Conservation (phyloP, 306 rosid genomes). For the Quercus berberidifolia region DNA sequence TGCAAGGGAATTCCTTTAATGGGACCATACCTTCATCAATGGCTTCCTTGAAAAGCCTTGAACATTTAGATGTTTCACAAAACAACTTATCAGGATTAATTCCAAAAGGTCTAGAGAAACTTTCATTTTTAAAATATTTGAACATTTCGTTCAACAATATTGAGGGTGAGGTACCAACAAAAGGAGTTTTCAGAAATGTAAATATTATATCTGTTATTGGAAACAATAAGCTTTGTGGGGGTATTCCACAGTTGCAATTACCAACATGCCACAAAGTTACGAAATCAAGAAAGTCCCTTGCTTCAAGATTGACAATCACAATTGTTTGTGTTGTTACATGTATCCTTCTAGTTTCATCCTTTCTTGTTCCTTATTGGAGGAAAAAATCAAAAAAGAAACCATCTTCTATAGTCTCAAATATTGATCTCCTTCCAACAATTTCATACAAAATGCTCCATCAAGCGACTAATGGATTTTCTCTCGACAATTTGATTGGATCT, state of each 20-base stretch:
- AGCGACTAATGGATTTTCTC: slow-evolving; percentile 19
- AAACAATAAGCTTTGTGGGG: slow-evolving; percentile 20
- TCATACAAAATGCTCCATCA: slow-evolving; percentile 20
- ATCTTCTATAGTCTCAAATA: neutral
- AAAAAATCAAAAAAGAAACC: neutral
- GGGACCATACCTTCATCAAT: slow-evolving; percentile 34
- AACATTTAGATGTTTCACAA: slow-evolving; percentile 5
- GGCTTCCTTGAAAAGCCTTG: slow-evolving; percentile 26
- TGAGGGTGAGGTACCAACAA: slow-evolving; percentile 35
- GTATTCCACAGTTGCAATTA: neutral
- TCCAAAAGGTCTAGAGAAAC: slow-evolving; percentile 17
- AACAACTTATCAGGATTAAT: slow-evolving; percentile 30
- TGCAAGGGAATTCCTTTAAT: slow-evolving; percentile 18
- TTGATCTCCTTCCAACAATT: neutral
- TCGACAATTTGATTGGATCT: neutral
- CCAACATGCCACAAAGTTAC: neutral
- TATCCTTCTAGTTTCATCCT: neutral
- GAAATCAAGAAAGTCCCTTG: neutral
- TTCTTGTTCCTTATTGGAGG: neutral
- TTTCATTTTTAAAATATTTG: slow-evolving; percentile 9
- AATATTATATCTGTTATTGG: neutral
- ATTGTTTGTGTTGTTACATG: neutral
- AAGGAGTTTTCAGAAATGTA: slow-evolving; percentile 28
- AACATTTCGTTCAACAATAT: slow-evolving; percentile 39
- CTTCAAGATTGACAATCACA: neutral